Percentiles rank a stretch among this genome's conserved stretches.
Evolutionary conservation across 805 yeast genomes (phyloP).

Genomic region (Wickerhamiella vanderwaltii): DNA sequence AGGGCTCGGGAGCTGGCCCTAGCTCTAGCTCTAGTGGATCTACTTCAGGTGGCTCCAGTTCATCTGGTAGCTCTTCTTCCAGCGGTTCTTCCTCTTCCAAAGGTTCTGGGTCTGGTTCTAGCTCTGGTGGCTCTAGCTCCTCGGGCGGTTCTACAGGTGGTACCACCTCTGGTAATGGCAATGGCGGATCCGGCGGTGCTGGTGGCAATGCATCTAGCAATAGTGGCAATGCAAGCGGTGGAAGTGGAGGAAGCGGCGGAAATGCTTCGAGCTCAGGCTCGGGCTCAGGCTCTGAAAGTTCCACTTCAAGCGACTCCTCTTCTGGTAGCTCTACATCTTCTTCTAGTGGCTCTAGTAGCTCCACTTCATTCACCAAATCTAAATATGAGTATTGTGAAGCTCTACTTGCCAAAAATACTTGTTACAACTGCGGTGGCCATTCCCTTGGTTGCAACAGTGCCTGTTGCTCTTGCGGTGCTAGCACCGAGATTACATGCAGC

Average conservation of each 20-base stretch:
- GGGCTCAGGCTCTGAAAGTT: too few relatives aligned
- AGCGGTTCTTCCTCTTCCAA: neutral
- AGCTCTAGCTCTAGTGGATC: neutral
- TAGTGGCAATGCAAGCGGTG: slow-evolving; percentile 8
- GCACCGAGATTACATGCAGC: slow-evolving; percentile 1
- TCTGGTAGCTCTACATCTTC: too few relatives aligned
- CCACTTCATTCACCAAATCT: too few relatives aligned
- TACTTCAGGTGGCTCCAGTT: neutral
- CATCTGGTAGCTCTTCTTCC: neutral
- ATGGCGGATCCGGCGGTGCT: slow-evolving; percentile 11
- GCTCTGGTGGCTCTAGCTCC: slow-evolving; percentile 14
- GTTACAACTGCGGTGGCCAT: slow-evolving; percentile 1
- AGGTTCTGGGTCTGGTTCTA: slow-evolving; percentile 16
- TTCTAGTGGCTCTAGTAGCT: too few relatives aligned
- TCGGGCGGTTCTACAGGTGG: slow-evolving; percentile 11
- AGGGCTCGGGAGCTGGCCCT: neutral
- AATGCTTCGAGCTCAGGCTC: slow-evolving; percentile 1
- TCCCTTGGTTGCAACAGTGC: neutral
- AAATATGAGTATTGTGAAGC: slow-evolving; percentile 2
- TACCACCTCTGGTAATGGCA: neutral
- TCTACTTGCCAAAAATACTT: neutral
- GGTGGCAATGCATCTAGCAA: slow-evolving; percentile 9
- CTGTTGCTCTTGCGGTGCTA: slow-evolving; percentile 4
- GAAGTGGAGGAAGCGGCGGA: slow-evolving; percentile 10
- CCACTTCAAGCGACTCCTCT: too few relatives aligned